A percentile compares a stretch with the other conserved stretches of the same genome.
These are phyloP conservation scores for Colletotrichum tropicale DNA, from an alignment of 2,329 filamentous ascomycete genomes.

Conservation along the genomic window DNA sequence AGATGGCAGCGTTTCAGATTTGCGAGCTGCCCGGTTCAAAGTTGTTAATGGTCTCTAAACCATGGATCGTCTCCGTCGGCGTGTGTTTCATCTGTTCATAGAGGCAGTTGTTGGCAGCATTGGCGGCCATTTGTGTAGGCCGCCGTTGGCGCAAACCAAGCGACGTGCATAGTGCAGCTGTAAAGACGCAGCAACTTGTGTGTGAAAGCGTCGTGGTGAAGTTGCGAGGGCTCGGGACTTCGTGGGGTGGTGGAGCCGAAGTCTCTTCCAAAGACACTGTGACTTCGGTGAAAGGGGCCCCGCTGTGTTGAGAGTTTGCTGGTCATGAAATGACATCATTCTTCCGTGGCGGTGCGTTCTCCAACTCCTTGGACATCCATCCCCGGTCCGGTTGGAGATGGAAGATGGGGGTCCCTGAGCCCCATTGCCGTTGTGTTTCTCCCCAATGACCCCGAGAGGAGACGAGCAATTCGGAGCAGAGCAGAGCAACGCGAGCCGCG, in stretches of 20 bases:
- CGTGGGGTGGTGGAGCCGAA: constrained; percentile 9
- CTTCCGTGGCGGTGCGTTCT: constrained; percentile 8
- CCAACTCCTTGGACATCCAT: neutral
- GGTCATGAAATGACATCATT: constrained; percentile 14
- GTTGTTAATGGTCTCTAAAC: neutral
- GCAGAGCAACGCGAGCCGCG: neutral
- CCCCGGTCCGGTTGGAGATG: constrained; percentile 2
- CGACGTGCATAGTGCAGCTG: neutral
- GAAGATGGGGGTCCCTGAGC: neutral
- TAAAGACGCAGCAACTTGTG: neutral
- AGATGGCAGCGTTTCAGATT: constrained; percentile 6
- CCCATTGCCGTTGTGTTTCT: neutral
- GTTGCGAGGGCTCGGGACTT: neutral
- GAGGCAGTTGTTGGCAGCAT: neutral
- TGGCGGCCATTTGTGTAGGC: neutral
- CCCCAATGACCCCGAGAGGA: neutral
- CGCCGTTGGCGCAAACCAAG: neutral
- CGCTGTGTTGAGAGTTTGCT: neutral
- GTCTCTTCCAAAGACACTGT: neutral
- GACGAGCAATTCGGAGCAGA: neutral
- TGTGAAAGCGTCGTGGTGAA: neutral
- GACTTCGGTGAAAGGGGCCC: constrained; percentile 2
- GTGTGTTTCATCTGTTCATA: neutral
- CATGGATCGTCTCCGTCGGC: neutral
- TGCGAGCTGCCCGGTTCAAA: neutral